Evolutionary conservation across 2,329 filamentous ascomycete species (phyloP), one percentile per base, ranked within the genome.

Genomic region (Arthrinium puccinioides): DNA sequence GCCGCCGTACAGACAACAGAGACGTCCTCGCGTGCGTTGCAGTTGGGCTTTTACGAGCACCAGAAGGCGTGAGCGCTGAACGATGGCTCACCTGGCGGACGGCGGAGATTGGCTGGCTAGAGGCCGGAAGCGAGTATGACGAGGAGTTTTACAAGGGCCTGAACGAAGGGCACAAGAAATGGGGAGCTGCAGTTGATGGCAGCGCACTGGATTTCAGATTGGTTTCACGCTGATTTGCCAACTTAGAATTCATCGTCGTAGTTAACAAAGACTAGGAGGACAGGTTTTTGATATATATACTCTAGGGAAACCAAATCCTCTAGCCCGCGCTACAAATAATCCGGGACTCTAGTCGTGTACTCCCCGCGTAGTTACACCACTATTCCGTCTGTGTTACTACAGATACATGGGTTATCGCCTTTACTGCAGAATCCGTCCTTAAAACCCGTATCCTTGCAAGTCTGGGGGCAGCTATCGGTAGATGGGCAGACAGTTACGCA

Each of bases 41-140:
- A 1, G 58, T 61, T 2, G 68, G 68, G 2, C 49, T 72, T 3
- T 40, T 73, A 37, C 54, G 66, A 38, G 65, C 65, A 4, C 62
- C 63, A 0, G 66, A 66, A 38, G 67, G 67, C 1, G 45, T 56
- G 3, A 56, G 63, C 52, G 66, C 66, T 0, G 60, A 67, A 43
- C 52, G 59, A 7, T 72, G 69, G 69, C 41, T 72, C 14, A 62
- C 58, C 2, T 72, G 69, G 69, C 53, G 64, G 36, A 59, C 63
- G 15, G 54, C 49, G 1, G 52, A 55, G 39, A 21, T 63, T 9
- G 57, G 52, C 2, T 62, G 52, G 47, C 36, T 43, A 6, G 52
- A 57, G 7, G 55, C 38, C 45, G 1, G 51, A 61, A 39, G 52
- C 53, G 2, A 23, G 70, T 37, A 42, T 50, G 24, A 42, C 19